Percentiles rank a stretch among this genome's conserved stretches.
Evolutionary conservation across 495 filamentous ascomycete genomes (phyloP).

Genomic region (Neurospora sp.): DNA sequence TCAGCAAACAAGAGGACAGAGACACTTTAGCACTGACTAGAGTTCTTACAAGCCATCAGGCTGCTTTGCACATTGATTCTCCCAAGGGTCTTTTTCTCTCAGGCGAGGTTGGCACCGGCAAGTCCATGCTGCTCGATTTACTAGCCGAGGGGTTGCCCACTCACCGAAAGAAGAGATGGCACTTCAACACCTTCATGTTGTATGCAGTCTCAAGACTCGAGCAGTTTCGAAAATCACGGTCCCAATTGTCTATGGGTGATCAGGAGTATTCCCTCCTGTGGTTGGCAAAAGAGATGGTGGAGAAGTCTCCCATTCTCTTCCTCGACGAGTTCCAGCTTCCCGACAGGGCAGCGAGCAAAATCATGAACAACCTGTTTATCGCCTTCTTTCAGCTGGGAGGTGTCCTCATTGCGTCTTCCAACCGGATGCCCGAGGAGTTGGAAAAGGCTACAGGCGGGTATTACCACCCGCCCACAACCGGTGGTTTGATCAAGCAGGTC

Average conservation of each 20-base stretch:
- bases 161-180: slow-evolving; percentile 55
- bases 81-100: slow-evolving; percentile 59
- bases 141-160: slow-evolving; percentile 59
- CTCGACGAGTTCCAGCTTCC: slow-evolving; percentile 69
- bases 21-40: slow-evolving; percentile 51
- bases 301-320: slow-evolving; percentile 59
- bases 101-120: slow-evolving; percentile 63
- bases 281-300: slow-evolving; percentile 56
- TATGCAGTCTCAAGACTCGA: slow-evolving; percentile 56
- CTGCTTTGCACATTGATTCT: slow-evolving; percentile 49
- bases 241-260: slow-evolving; percentile 11
- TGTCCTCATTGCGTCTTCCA: slow-evolving; percentile 61
- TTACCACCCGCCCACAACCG: slow-evolving; percentile 39
- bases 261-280: slow-evolving; percentile 50
- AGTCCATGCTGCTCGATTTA: slow-evolving; percentile 61
- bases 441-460: slow-evolving; percentile 55
- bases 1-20: slow-evolving; percentile 20
- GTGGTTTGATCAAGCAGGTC: slow-evolving; percentile 39
- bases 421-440: slow-evolving; percentile 65
- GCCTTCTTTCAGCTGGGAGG: slow-evolving; percentile 65
- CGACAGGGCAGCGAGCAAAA: slow-evolving; percentile 57
- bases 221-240: slow-evolving; percentile 35
- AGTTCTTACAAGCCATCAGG: slow-evolving; percentile 51
- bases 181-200: slow-evolving; percentile 71
- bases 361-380: slow-evolving; percentile 60